Evolutionary conservation across 2,329 filamentous ascomycete species (phyloP).

Genomic region (Ceratocystis variospora): DNA sequence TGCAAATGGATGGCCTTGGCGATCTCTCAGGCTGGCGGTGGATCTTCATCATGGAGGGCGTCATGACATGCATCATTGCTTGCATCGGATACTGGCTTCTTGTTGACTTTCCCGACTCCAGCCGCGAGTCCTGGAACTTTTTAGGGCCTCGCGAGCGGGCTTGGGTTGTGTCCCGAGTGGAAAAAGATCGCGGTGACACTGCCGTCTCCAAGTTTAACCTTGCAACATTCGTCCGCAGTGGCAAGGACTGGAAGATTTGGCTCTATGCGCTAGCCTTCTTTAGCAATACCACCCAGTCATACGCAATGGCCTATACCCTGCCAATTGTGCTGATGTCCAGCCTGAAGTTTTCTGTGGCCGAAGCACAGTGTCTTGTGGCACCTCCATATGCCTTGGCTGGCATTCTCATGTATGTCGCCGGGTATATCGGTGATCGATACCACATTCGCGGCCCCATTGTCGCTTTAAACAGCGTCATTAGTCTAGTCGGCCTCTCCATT

Average conservation of each 20-base stretch:
- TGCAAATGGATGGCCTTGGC: slow-evolving; percentile 46
- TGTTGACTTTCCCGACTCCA: slow-evolving; percentile 50
- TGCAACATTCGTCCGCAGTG: slow-evolving; percentile 33
- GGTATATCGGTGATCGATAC: slow-evolving; percentile 54
- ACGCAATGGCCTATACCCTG: slow-evolving; percentile 66
- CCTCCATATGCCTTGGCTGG: slow-evolving; percentile 55
- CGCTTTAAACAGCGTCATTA: slow-evolving; percentile 49
- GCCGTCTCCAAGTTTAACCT: slow-evolving; percentile 40
- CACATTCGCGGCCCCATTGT: slow-evolving; percentile 53
- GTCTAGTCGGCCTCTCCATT: slow-evolving; percentile 55
- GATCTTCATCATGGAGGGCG: slow-evolving; percentile 48
- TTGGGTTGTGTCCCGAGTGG: slow-evolving; percentile 41
- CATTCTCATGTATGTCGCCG: slow-evolving; percentile 45
- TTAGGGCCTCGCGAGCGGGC: slow-evolving; percentile 36
- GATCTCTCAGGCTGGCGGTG: slow-evolving; percentile 49
- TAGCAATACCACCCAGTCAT: slow-evolving; percentile 56
- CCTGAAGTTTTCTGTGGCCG: slow-evolving; percentile 51
- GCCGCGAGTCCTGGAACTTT: slow-evolving; percentile 38
- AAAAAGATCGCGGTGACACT: slow-evolving; percentile 44
- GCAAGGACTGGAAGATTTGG: slow-evolving; percentile 46
- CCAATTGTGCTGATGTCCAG: slow-evolving; percentile 54
- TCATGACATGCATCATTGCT: slow-evolving; percentile 41
- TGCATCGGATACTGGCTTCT: slow-evolving; percentile 42
- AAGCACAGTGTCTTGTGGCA: slow-evolving; percentile 56
- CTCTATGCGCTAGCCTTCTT: slow-evolving; percentile 46